Evolutionary conservation across 345 rosid species (phyloP), one percentile per base, ranked within the genome.

Genomic region (Linum lewisii): DNA sequence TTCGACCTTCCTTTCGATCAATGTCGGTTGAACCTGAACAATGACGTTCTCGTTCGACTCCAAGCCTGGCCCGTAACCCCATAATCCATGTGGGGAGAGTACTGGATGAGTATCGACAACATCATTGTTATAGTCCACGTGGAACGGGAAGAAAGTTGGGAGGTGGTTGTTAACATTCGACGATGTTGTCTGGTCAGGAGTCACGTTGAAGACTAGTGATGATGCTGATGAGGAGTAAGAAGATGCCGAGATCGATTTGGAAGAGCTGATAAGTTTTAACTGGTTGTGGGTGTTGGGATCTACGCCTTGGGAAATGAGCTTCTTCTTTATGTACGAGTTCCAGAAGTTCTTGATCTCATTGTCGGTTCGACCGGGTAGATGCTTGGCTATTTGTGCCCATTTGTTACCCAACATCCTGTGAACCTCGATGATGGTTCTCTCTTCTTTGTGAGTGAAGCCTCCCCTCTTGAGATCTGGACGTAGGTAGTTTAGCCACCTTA

Each of bases 361-460:
- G 65, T 82, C 84, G 21, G 88, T 79, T 69, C 88, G 72, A 0
- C 88, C 84, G n/a, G 84, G 88, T 67, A 82, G 71, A 64, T 82
- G 81, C 63, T 80, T 82, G 14, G 84, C 84, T 29, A 82, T 82
- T 65, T 82, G 88, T 64, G 88, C 83, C 88, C 88, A 82, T 52
- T 63, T 73, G 73, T 82, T 82, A 64, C 87, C 87, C 21, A 82
- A 53, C 29, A 78, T 72, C 52, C 82, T 63, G 50, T 82, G 87
- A 53, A 74, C 63, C 10, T 82, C 82, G 37, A 82, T 65, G 60
- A 82, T 82, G 21, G 68, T 74, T 63, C 73, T 78, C 69, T 82
- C 84, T 62, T 82, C 88, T 61, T 76, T 72, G 6, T 70, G 70
- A 4, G 73, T 69, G 60, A 82, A 76, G 4, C 81, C 70, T 13